Evolutionary conservation across 2,329 filamentous ascomycete species (phyloP).

Genomic region (Colletotrichum filicis): DNA sequence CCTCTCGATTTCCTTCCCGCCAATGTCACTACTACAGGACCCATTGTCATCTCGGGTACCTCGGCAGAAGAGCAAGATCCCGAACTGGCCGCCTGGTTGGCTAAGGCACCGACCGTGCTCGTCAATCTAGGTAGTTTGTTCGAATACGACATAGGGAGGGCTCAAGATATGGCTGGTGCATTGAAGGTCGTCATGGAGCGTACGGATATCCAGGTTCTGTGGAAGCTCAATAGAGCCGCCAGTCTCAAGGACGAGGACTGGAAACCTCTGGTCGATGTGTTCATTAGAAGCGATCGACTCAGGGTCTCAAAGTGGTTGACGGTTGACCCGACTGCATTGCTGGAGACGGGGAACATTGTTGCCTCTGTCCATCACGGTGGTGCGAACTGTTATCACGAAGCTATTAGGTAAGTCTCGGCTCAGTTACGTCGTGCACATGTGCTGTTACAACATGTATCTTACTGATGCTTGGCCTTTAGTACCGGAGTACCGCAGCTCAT

Average conservation of each 20-base stretch:
- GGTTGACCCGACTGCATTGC: slow-evolving; percentile 45
- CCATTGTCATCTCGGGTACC: slow-evolving; percentile 37
- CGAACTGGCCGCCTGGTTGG: slow-evolving; percentile 40
- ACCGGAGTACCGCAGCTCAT: slow-evolving; percentile 57
- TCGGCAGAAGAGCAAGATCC: slow-evolving; percentile 40
- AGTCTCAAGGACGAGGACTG: slow-evolving; percentile 35
- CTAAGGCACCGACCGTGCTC: slow-evolving; percentile 38
- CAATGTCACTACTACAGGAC: slow-evolving; percentile 38
- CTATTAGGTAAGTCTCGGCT: slow-evolving; percentile 47
- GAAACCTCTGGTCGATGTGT: slow-evolving; percentile 32
- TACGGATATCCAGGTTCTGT: slow-evolving; percentile 44
- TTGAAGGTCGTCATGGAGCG: slow-evolving; percentile 37
- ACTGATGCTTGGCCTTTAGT: slow-evolving; percentile 39
- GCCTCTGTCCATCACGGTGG: slow-evolving; percentile 53
- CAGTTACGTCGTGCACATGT: not conserved
- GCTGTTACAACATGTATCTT: not conserved
- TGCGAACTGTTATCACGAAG: slow-evolving; percentile 55
- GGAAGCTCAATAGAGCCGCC: slow-evolving; percentile 38
- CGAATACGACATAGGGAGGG: slow-evolving; percentile 37
- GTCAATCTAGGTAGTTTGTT: slow-evolving; percentile 41
- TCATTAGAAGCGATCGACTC: slow-evolving; percentile 38
- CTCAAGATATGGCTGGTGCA: slow-evolving; percentile 41
- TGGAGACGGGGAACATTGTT: slow-evolving; percentile 48
- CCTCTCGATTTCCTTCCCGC: slow-evolving; percentile 38
- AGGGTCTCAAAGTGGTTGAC: slow-evolving; percentile 43